Conservation (phyloP, 257 asterid species). For the Ligustrum vulgare region DNA sequence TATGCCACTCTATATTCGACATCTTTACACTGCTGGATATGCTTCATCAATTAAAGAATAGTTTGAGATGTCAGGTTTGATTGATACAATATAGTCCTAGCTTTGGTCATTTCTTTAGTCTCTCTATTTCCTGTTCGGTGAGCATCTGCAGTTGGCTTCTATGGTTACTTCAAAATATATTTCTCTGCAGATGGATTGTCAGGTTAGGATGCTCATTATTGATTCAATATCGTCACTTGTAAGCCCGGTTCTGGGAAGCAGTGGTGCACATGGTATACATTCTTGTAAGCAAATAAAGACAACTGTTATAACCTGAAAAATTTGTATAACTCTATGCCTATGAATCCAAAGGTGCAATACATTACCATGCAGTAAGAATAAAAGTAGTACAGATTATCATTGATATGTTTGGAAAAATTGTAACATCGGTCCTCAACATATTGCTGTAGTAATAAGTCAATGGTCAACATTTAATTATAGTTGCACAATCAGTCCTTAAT, state of each 20-base stretch:
- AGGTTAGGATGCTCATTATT: conserved; percentile 62
- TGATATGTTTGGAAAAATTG: not conserved
- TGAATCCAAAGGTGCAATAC: not conserved
- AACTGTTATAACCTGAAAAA: not conserved
- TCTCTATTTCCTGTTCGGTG: conserved; percentile 15
- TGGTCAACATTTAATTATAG: not conserved
- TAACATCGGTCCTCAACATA: not conserved
- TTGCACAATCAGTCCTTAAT: not conserved
- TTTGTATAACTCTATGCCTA: not conserved
- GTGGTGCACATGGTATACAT: conserved; percentile 64
- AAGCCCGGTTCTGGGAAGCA: conserved; percentile 81
- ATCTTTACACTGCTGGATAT: conserved; percentile 68
- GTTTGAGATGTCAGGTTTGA: conserved; percentile 63
- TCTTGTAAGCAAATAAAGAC: conserved; percentile 3
- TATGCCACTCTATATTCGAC: conserved; percentile 62
- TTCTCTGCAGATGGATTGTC: conserved; percentile 40
- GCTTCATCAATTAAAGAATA: conserved; percentile 56
- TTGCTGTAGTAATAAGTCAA: not conserved
- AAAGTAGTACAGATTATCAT: not conserved
- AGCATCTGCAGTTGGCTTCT: conserved; percentile 1
- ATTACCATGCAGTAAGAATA: not conserved
- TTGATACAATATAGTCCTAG: not conserved
- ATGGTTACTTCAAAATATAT: conserved; percentile 7
- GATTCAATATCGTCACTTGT: conserved; percentile 88
- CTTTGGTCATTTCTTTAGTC: conserved; percentile 1